Conservation (phyloP, 2,329 filamentous ascomycete genomes). For the Pseudopyricularia javanii region DNA sequence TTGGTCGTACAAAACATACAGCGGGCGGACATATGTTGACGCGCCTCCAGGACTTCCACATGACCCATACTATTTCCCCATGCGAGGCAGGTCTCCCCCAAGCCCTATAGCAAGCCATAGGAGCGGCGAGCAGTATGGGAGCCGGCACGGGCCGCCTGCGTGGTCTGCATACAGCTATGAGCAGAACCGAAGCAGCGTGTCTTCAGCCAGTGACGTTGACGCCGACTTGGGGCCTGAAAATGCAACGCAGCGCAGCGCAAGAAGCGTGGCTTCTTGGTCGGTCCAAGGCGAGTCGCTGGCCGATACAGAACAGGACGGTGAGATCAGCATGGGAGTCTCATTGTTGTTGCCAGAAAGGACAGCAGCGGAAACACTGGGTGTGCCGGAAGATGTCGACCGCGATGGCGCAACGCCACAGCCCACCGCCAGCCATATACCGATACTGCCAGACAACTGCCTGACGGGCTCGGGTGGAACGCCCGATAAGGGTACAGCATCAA, state of each 20-base stretch:
- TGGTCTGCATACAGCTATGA: conserved; percentile 5
- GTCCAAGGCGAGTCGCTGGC: neutral
- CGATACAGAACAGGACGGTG: neutral
- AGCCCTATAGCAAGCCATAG: conserved; percentile 34
- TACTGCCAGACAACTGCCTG: neutral
- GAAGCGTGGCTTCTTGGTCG: conserved; percentile 1
- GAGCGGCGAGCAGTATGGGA: conserved; percentile 19
- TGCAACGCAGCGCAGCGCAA: neutral
- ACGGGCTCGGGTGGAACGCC: neutral
- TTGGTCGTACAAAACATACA: conserved; percentile 26
- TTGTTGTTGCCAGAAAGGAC: neutral
- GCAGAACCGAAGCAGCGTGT: neutral
- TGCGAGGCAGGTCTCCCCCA: conserved; percentile 40
- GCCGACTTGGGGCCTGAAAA: neutral
- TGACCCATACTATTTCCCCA: conserved; percentile 31
- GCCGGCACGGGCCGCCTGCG: conserved; percentile 14
- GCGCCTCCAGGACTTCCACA: conserved; percentile 20
- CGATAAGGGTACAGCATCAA: neutral
- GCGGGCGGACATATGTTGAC: conserved; percentile 22
- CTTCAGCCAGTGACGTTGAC: neutral
- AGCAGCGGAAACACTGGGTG: neutral
- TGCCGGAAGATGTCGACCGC: neutral
- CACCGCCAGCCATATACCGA: neutral
- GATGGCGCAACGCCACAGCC: neutral
- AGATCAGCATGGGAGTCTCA: neutral